phyloP scores from a whole-genome alignment of 805 yeast species.

The Suhomyces sp. region DNA sequence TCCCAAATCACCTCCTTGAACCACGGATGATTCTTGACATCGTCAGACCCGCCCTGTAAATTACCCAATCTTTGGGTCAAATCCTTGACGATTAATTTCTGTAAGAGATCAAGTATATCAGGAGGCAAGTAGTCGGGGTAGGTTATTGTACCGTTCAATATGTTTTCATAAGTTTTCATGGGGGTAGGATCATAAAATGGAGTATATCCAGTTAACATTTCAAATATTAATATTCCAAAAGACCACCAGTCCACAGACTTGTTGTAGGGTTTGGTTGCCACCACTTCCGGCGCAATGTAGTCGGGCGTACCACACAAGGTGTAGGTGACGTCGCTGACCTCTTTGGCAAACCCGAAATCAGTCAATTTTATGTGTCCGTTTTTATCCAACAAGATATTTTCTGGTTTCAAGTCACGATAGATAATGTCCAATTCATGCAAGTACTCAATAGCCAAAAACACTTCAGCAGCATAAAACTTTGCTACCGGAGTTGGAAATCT shows the following conservation, averaged over 20 bases:
- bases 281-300: conserved; percentile 65
- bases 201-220: conserved; percentile 61
- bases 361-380: conserved; percentile 61
- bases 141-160: conserved; percentile 50
- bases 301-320: conserved; percentile 65
- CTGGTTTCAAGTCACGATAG: conserved; percentile 61
- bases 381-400: conserved; percentile 54
- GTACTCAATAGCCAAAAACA: conserved; percentile 55
- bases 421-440: conserved; percentile 57
- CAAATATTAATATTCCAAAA: conserved; percentile 56
- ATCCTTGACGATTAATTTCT: conserved; percentile 52
- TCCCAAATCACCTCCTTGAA: conserved; percentile 62
- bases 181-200: conserved; percentile 64
- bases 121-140: conserved; percentile 55
- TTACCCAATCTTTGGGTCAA: conserved; percentile 56
- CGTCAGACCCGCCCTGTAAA: conserved; percentile 55
- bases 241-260: conserved; percentile 69
- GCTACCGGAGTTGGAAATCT: conserved; percentile 63
- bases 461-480: conserved; percentile 63
- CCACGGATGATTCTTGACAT: conserved; percentile 57
- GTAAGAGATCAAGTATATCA: conserved; percentile 50
- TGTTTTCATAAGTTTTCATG: conserved; percentile 61
- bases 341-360: conserved; percentile 64
- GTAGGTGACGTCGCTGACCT: conserved; percentile 56
- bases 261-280: conserved; percentile 60